These are phyloP conservation scores for Ophiostoma novo-ulmi DNA, from an alignment of 2,329 filamentous ascomycete genomes.

Conservation along the genomic window DNA sequence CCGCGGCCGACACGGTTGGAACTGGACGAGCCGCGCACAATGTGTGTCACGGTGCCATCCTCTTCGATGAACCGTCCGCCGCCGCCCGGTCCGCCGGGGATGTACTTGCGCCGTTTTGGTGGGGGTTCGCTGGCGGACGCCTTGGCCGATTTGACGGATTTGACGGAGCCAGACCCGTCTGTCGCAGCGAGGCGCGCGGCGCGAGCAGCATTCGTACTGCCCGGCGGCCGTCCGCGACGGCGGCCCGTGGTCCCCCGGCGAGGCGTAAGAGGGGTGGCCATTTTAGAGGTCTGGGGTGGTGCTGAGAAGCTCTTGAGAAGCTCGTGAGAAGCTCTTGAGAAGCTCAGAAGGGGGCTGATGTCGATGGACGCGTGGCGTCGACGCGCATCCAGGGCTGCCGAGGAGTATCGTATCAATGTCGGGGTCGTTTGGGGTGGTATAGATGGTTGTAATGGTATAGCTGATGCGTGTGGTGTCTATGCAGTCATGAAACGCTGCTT, in stretches of 20 bases:
- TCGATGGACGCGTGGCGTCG: not conserved
- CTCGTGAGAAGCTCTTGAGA: not conserved
- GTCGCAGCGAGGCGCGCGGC: conserved; percentile 35
- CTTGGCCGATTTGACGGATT: not conserved
- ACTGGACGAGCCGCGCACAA: conserved; percentile 31
- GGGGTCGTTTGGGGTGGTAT: no score
- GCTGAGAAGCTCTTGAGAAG: not conserved
- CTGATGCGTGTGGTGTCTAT: not conserved
- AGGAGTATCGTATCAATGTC: not conserved
- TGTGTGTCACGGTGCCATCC: conserved; percentile 45
- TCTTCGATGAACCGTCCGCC: conserved; percentile 79
- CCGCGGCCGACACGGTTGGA: conserved; percentile 27
- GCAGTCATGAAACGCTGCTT: not conserved
- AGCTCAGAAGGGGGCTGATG: not conserved
- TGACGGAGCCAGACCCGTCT: conserved; percentile 27
- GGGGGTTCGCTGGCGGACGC: conserved; percentile 51
- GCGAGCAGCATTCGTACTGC: conserved; percentile 33
- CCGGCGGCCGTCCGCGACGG: conserved; percentile 44
- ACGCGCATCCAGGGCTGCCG: not conserved
- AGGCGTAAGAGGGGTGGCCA: conserved; percentile 36
- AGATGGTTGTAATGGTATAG: no score
- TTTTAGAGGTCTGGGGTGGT: not conserved
- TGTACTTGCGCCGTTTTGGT: conserved; percentile 68
- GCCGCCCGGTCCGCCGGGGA: conserved; percentile 80
- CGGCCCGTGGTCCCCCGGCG: conserved; percentile 41